phyloP scores from a whole-genome alignment of 2,329 filamentous ascomycete genomes.

The Alternaria metachromatica region DNA sequence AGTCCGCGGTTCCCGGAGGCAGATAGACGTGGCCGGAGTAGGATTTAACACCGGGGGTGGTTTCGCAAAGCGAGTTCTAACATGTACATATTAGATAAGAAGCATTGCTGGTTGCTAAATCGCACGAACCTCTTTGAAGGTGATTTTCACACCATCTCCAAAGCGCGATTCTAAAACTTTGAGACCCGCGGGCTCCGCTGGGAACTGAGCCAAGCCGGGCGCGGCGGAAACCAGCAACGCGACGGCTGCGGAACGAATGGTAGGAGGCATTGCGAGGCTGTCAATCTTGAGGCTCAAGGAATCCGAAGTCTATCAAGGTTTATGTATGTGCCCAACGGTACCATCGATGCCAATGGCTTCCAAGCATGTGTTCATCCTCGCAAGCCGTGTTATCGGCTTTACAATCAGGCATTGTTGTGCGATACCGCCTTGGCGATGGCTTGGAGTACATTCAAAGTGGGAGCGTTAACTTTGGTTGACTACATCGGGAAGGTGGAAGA shows the following conservation, averaged over 20 bases:
- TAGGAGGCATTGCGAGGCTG: constrained; percentile 8
- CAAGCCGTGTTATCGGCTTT: not conserved
- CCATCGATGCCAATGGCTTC: constrained; percentile 1
- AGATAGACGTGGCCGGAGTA: constrained; percentile 58
- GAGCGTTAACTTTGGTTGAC: not conserved
- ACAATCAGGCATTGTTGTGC: not conserved
- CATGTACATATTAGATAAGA: not conserved
- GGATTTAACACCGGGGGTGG: constrained; percentile 59
- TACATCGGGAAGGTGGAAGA: constrained; percentile 6
- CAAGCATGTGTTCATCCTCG: not conserved
- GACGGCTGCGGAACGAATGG: not conserved
- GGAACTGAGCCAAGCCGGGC: constrained; percentile 20
- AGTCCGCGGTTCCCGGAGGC: constrained; percentile 23
- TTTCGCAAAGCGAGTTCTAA: constrained; percentile 59
- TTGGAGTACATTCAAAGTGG: not conserved
- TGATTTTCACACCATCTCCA: constrained; percentile 30
- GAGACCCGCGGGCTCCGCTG: constrained; percentile 13
- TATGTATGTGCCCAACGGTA: not conserved
- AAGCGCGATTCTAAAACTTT: constrained; percentile 28
- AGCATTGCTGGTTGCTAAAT: not conserved
- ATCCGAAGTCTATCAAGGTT: not conserved
- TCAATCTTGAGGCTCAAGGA: not conserved
- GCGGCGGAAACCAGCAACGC: constrained; percentile 13
- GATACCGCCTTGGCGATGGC: constrained; percentile 1
- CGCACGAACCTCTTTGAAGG: constrained; percentile 31